Conservation (phyloP, 495 filamentous ascomycete species). For the Zalerion maritima region DNA sequence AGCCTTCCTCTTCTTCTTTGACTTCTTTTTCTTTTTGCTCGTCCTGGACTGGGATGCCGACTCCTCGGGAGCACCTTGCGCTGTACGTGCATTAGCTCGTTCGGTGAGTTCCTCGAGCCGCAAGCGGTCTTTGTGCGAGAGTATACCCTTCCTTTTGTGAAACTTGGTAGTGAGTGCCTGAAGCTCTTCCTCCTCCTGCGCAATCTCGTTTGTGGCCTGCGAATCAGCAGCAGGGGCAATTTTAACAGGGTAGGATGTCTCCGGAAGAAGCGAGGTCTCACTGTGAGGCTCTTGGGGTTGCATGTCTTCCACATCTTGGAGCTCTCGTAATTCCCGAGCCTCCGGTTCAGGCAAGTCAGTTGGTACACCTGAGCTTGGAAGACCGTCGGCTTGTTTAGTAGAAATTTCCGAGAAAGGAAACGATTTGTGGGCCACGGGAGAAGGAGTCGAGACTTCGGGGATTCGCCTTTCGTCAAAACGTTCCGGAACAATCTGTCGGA, state of each 20-base stretch:
- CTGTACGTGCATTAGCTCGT: background rate
- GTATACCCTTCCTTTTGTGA: background rate
- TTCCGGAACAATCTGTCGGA: no score
- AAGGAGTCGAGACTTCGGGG: no score
- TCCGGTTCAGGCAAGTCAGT: conserved; percentile 1
- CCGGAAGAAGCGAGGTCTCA: no score
- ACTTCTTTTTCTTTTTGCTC: conserved; percentile 17
- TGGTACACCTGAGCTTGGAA: conserved; percentile 5
- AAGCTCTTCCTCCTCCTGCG: conserved; percentile 3
- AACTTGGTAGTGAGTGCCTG: background rate
- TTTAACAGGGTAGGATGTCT: conserved; percentile 4
- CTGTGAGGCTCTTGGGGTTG: no score
- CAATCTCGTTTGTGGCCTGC: no score
- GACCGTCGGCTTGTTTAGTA: conserved; percentile 2
- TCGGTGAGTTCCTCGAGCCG: background rate
- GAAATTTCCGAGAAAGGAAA: conserved; percentile 4
- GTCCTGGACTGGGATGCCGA: no score
- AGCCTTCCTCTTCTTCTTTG: conserved; percentile 10
- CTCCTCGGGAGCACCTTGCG: conserved; percentile 2
- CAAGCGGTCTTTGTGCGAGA: background rate
- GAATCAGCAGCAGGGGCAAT: conserved; percentile 1
- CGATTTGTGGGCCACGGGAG: conserved; percentile 2
- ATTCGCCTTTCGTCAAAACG: no score
- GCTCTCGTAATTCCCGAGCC: no score
- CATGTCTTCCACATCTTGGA: no score